Evolutionary conservation across 257 asterid genomes (phyloP), one percentile per base, ranked within the genome.

Genomic region (Rauvolfia tetraphylla): DNA sequence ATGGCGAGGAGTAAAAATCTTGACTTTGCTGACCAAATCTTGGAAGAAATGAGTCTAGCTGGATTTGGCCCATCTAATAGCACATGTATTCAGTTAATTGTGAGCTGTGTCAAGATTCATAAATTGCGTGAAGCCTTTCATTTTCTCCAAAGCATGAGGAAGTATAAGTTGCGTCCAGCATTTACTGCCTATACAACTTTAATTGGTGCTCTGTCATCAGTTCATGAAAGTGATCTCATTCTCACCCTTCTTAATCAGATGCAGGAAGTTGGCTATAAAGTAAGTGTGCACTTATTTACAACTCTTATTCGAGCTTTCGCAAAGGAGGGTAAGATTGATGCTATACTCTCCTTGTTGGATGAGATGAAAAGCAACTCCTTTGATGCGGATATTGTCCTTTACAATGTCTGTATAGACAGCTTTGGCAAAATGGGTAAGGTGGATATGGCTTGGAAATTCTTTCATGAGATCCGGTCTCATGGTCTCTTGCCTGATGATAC

Each of bases 401-500:
- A 88, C 72, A 93, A 93, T 13, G 97, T 91, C 58, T 93, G 98
- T 69, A 91, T 93, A 0, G 91, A 93, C 81, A 87, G 93, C 77
- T 93, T 93, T 79, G 96, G 98, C 48, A 93, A 91, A 84, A 88
- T 83, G 57, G 98, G 96, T 46, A 90, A 90, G 73, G 91, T 93
- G 33, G 97, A 91, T 79, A 89, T 91, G 86, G 97, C 97, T 36
- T 90, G 96, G 97, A 93, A 91, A 76, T 90, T 93, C 86, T 91
- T 93, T 76, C 93, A 87, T 49, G 98, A 93, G 80, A 86, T 91
- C 78, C 88, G 74, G 76, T 38, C 86, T 9, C 91, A 83, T 38
- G 89, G 93, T 29, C 87, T 91, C 59, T 56, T 31, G 58, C 96
- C 96, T 36, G 98, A 91, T 80, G 98, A 91, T n/a, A 91, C 85